Conservation (phyloP, 768 basidiomycete species). For the Suillus clintonianus region DNA sequence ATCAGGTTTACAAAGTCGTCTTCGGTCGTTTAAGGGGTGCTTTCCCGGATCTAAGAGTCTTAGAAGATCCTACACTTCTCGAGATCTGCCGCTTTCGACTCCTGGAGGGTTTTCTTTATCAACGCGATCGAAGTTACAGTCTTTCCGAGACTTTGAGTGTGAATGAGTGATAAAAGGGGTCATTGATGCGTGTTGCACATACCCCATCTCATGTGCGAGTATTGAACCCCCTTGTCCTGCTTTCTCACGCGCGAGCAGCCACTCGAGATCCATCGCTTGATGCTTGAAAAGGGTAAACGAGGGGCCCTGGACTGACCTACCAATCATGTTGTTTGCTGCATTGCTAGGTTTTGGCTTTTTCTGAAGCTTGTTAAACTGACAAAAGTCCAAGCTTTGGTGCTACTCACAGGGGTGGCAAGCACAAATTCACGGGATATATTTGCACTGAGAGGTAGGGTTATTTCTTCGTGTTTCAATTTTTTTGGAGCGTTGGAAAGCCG, state of each 20-base stretch:
- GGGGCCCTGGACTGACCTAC: not conserved
- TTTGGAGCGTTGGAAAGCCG: not conserved
- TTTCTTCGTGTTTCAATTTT: not conserved
- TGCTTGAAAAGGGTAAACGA: not conserved
- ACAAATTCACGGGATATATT: not conserved
- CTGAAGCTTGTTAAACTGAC: not conserved
- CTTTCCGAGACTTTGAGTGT: not conserved
- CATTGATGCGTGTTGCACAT: not conserved
- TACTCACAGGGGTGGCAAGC: not conserved
- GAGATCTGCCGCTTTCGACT: not conserved
- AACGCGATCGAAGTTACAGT: not conserved
- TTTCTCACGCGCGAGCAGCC: not conserved
- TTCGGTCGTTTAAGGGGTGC: not conserved
- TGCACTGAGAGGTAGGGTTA: not conserved
- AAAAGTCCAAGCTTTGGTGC: not conserved
- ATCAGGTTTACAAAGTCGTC: not conserved
- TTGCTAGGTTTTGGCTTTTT: not conserved
- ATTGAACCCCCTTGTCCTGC: not conserved
- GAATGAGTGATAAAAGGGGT: not conserved
- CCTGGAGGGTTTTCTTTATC: not conserved
- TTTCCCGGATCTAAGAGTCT: not conserved
- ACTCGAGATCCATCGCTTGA: constrained; percentile 2
- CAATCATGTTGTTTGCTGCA: not conserved
- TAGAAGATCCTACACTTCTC: not conserved
- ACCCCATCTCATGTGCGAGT: not conserved